Base-by-base conservation (phyloP, 2,329 filamentous ascomycete genomes). In the Chaetomium strumarium region DNA sequence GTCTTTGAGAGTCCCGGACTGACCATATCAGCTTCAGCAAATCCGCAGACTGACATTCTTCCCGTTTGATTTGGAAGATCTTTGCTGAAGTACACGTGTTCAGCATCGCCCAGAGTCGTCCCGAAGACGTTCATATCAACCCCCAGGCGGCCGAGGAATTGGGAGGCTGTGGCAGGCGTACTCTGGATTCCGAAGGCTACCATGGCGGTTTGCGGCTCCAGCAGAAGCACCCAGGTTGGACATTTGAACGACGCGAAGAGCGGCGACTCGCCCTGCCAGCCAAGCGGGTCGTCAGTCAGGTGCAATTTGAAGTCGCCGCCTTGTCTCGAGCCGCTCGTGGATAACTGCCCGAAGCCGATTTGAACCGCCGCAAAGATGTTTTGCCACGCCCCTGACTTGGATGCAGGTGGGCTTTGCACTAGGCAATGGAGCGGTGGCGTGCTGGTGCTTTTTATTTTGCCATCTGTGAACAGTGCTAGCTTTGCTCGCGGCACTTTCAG, bases 201-300 rank as follows among this genome's bases (percentile, higher is more conserved):
- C 2, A 33, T 16, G n/a, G 45, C 38, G 5, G 17, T 30, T 17
- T 19, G 20, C 4, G 52, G 52, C 24, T 52, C 36, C 10, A 37
- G 24, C 8, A 57, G 17, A 3, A 57, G 43, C 5, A 33, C 36
- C 49, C 40, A 46, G 31, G 51, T 49, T 6, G 55, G 51, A 12
- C 49, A 39, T 19, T 20, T 37, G 29, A 56, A 56, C 9, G 51
- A 51, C 10, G 55, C 51, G 8, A 48, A 40, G 11, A 56, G 13
- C 1, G 47, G 36, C 12, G 24, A 49, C 12, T 38, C 14, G 4
- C 55, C 55, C 8, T 49, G 36, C 55, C 55, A 56, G 6, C 48
- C 51, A 9, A 39, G n/a, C 0, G 36, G 14, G n/a, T 56, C 43
- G 2, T 53, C 51, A 14, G n/a, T 42, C 17, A 56, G 40, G 46